Conservation (phyloP, 1,139 yeast genomes). For the Lodderomyces parapsilosis region DNA sequence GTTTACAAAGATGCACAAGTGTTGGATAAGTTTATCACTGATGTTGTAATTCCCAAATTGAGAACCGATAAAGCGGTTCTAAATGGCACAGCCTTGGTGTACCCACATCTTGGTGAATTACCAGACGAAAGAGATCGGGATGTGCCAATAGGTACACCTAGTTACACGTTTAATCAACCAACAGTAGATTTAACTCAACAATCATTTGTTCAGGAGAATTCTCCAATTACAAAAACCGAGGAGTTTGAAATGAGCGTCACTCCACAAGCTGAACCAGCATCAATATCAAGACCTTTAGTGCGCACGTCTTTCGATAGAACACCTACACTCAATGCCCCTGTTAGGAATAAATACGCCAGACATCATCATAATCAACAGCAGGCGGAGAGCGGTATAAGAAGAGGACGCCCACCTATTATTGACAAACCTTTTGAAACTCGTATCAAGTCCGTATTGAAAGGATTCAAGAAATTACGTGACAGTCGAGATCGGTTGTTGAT, state of each 20-base stretch:
- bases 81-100: conserved; percentile 44
- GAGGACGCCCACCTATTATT: conserved; percentile 95
- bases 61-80: conserved; percentile 38
- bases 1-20: conserved; percentile 72
- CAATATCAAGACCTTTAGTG: conserved; percentile 14
- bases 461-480: conserved; percentile 70
- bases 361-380: conserved; percentile 8
- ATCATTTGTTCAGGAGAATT: background rate
- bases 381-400: conserved; percentile 61
- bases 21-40: conserved; percentile 60
- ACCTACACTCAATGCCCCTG: conserved; percentile 3
- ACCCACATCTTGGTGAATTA: conserved; percentile 75
- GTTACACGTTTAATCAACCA: background rate
- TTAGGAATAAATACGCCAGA: background rate
- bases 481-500: conserved; percentile 49
- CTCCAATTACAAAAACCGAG: conserved; percentile 8
- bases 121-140: conserved; percentile 49
- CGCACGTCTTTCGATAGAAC: conserved; percentile 8
- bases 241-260: conserved; percentile 15
- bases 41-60: conserved; percentile 55
- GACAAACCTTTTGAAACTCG: conserved; percentile 93
- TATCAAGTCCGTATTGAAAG: conserved; percentile 81
- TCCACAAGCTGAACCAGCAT: conserved; percentile 9
- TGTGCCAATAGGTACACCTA: background rate
- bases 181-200: background rate